phyloP scores from a whole-genome alignment of 345 rosid genomes.

The Boechera divaricarpa region DNA sequence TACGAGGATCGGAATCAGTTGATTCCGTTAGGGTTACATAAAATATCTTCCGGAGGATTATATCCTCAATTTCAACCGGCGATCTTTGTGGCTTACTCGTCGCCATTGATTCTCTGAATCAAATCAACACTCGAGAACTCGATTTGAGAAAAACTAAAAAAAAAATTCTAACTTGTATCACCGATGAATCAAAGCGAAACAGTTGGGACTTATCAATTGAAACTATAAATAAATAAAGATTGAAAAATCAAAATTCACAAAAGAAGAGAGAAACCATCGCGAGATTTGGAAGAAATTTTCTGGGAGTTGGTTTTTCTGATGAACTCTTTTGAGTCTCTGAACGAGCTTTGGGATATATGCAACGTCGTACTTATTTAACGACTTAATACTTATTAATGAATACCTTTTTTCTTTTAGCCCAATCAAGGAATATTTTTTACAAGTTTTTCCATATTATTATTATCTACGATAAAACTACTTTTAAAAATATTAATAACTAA shows the following conservation, averaged over 20 bases:
- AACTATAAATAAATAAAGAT: background rate
- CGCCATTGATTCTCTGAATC: constrained; percentile 52
- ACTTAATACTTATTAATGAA: background rate
- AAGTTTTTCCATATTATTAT: too few relatives aligned
- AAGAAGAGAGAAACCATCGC: constrained; percentile 6
- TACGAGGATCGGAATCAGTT: constrained; percentile 52
- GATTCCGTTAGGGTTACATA: constrained; percentile 63
- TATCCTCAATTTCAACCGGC: constrained; percentile 82
- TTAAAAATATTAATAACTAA: too few relatives aligned
- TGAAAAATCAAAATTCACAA: constrained; percentile 2
- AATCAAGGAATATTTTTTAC: background rate
- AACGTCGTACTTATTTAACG: background rate
- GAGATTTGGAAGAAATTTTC: constrained; percentile 13
- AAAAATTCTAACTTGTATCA: background rate
- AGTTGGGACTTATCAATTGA: background rate
- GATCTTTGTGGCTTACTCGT: constrained; percentile 67
- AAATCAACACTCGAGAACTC: constrained; percentile 20
- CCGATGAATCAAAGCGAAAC: constrained; percentile 12
- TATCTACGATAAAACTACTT: too few relatives aligned
- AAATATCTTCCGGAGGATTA: constrained; percentile 82
- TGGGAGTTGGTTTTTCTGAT: constrained; percentile 33
- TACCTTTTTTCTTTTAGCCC: too few relatives aligned
- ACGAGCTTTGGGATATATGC: background rate
- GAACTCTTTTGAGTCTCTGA: background rate
- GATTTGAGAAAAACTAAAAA: background rate